phyloP scores from a whole-genome alignment of 2,329 filamentous ascomycete genomes.

The Sporothrix schenckii region DNA sequence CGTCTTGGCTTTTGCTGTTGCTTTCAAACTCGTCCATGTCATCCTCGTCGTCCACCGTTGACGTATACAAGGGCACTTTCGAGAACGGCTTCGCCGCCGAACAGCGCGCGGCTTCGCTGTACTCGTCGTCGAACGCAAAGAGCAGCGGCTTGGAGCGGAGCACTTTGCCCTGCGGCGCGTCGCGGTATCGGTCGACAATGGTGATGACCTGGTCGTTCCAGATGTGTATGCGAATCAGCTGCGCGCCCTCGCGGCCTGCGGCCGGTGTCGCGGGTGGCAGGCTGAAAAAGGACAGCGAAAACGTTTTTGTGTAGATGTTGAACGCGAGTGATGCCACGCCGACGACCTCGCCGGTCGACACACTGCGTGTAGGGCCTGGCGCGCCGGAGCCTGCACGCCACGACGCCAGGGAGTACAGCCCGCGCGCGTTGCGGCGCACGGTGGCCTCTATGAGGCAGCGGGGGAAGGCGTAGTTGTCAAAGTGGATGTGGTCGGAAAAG shows the following conservation, averaged over 20 bases:
- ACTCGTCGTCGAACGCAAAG: constrained; percentile 34
- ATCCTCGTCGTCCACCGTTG: background rate
- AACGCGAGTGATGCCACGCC: constrained; percentile 33
- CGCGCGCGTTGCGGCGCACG: constrained; percentile 30
- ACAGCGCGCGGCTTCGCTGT: constrained; percentile 22
- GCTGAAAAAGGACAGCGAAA: constrained; percentile 29
- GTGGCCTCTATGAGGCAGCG: constrained; percentile 29
- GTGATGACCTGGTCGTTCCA: constrained; percentile 37
- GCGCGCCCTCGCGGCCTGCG: background rate
- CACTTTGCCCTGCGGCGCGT: constrained; percentile 28
- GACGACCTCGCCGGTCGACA: background rate
- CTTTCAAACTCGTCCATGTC: background rate
- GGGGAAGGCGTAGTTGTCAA: constrained; percentile 26
- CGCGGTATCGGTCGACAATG: constrained; percentile 33
- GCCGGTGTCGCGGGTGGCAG: constrained; percentile 29
- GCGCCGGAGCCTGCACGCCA: constrained; percentile 29
- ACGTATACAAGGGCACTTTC: constrained; percentile 32
- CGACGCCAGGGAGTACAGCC: constrained; percentile 30
- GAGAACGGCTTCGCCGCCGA: constrained; percentile 28
- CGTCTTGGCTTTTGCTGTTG: background rate
- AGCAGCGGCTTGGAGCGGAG: constrained; percentile 32
- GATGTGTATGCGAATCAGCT: constrained; percentile 29
- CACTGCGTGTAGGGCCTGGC: constrained; percentile 3
- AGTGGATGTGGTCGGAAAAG: constrained; percentile 26
- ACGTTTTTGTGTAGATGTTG: constrained; percentile 33